Base-by-base conservation (phyloP, 371 early-diverging fungal species). In the Rhizopus arrhizus region DNA sequence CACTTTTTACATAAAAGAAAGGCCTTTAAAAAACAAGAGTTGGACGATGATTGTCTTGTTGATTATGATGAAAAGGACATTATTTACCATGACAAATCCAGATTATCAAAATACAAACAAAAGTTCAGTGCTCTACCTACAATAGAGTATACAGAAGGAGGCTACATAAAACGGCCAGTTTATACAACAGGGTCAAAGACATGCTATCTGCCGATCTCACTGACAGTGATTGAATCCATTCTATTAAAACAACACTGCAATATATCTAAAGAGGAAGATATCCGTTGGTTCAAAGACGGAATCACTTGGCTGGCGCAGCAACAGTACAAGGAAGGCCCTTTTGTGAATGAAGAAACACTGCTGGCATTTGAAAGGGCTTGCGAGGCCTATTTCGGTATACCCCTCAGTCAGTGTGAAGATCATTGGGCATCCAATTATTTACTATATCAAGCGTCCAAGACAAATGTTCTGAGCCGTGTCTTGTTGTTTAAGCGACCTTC, bases 331-430 rank as follows among this genome's bases (percentile, higher is more conserved):
- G 50, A 46, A 22, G 15, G 13, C n/a, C 15, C 56, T 12, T 33
- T 28, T 22, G 8, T 48, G 5, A 48, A 9, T 15, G 13, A 36
- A 31, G 16, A 43, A 57, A 8, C 52, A 53, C 6, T 58, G 48
- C 42, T 53, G 43, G 11, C 56, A 64, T 48, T 62, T 31, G 68
- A 67, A 36, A 32, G 60, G 40, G 52, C 63, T n/a, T 67, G 68
- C 52, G 59, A 62, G 31, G 68, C 68, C 6, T 67, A 67, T 48
- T 67, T 67, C 22, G 59, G 63, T 31, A 63, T 67, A 9, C 68
- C 68, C 13, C 35, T 67, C 38, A 46, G 42, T 43, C 40, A 56
- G 9, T 67, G 68, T 52, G 63, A 67, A 42, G 47, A 67, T 28
- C 49, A 59, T 36, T 67, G 68, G 68, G 68, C 68, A 4, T 62